Percentiles rank a stretch among this genome's conserved stretches.
Conservation (phyloP, 768 basidiomycete genomes). For the Serendipita sp. region DNA sequence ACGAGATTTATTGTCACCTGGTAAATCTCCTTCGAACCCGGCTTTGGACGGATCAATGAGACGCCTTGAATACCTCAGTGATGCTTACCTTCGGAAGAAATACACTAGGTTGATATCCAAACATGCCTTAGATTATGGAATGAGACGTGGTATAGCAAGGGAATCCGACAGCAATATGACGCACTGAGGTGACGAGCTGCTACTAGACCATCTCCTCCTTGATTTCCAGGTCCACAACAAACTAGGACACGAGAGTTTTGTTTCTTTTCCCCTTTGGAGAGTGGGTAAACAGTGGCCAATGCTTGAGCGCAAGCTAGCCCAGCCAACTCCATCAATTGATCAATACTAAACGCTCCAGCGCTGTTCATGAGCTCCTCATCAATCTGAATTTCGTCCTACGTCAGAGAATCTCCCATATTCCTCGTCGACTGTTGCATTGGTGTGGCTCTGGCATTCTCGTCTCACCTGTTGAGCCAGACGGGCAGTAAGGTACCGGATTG, state of each 20-base stretch:
- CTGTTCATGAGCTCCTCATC: conserved; percentile 86
- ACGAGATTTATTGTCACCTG: conserved; percentile 27
- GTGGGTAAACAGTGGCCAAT: conserved; percentile 58
- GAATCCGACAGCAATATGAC: not conserved
- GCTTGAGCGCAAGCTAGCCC: conserved; percentile 88
- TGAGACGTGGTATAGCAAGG: too few species aligned
- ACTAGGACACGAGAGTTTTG: conserved; percentile 65
- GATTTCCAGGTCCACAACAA: conserved; percentile 94
- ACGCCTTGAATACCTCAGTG: not conserved
- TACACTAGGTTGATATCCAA: conserved; percentile 76
- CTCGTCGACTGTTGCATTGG: not conserved
- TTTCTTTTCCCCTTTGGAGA: conserved; percentile 23
- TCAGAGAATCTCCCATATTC: not conserved
- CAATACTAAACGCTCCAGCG: conserved; percentile 83
- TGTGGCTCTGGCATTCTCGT: not conserved
- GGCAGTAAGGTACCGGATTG: conserved; percentile 51
- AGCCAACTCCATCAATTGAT: conserved; percentile 93
- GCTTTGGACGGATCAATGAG: conserved; percentile 27
- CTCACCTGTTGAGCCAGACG: conserved; percentile 60
- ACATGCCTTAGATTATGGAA: conserved; percentile 43
- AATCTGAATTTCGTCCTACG: conserved; percentile 36
- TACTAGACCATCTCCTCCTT: conserved; percentile 92
- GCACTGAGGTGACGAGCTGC: conserved; percentile 85
- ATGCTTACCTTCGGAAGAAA: conserved; percentile 78
- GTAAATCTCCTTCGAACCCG: conserved; percentile 87